These are phyloP conservation scores for Pachyrhizus erosus DNA, from an alignment of 306 rosid genomes.

Conservation along the genomic window DNA sequence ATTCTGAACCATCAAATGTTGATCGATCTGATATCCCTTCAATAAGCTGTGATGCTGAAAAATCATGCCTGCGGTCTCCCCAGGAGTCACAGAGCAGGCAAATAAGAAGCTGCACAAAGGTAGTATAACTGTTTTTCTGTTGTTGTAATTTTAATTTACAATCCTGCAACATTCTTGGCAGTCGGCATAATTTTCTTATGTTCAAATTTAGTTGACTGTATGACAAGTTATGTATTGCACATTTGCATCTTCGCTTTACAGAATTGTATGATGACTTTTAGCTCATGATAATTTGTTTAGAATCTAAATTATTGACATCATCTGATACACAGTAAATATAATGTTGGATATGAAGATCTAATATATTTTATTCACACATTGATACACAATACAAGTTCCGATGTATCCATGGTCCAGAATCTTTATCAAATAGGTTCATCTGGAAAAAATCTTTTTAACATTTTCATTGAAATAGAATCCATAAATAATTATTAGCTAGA, in stretches of 20 bases:
- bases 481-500: neutral
- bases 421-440: neutral
- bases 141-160: conserved; percentile 6
- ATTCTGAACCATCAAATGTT: conserved; percentile 88
- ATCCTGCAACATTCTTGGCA: conserved; percentile 11
- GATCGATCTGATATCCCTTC: conserved; percentile 85
- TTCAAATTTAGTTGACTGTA: conserved; percentile 5
- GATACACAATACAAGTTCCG: conserved; percentile 7
- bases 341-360: conserved; percentile 14
- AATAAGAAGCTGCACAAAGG: conserved; percentile 98
- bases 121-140: conserved; percentile 43
- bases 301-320: conserved; percentile 2
- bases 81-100: conserved; percentile 89
- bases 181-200: conserved; percentile 14
- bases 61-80: conserved; percentile 82
- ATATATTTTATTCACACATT: neutral
- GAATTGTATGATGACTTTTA: conserved; percentile 28
- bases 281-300: conserved; percentile 22
- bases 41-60: conserved; percentile 90
- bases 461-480: conserved; percentile 17
- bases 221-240: neutral
- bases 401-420: conserved; percentile 5
- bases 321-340: neutral
- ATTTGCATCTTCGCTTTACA: neutral
- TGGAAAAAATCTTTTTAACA: neutral